Conservation (phyloP, 768 basidiomycete species). For the Auriscalpium microsporum region DNA sequence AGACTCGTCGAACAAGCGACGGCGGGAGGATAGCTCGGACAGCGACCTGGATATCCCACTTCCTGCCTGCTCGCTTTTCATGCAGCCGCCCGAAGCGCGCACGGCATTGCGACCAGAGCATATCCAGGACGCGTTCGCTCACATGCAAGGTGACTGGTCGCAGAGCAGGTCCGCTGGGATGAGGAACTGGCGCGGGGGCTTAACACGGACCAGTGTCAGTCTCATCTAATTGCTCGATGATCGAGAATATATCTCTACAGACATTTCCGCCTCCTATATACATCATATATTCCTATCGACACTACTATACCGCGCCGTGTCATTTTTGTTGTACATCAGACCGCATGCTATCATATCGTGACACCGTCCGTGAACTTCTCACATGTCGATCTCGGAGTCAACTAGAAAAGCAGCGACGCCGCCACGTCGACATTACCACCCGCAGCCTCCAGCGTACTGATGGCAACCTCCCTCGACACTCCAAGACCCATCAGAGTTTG, state of each 20-base stretch:
- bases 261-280: not conserved
- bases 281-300: not conserved
- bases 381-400: not conserved
- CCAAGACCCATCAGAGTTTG: constrained; percentile 68
- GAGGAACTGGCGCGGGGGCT: constrained; percentile 83
- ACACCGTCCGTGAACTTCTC: not conserved
- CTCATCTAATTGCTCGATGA: constrained; percentile 48
- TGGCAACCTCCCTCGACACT: constrained; percentile 66
- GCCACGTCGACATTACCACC: constrained; percentile 85
- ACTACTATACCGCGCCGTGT: too few species aligned
- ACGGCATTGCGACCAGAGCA: constrained; percentile 76
- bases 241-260: too few species aligned
- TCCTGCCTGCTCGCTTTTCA: constrained; percentile 65
- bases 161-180: constrained; percentile 79
- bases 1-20: constrained; percentile 35
- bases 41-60: constrained; percentile 52
- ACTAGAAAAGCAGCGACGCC: constrained; percentile 74
- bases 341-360: not conserved
- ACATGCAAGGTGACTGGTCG: constrained; percentile 84
- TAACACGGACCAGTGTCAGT: constrained; percentile 70
- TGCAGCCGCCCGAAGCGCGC: constrained; percentile 74
- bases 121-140: constrained; percentile 83
- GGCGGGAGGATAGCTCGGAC: constrained; percentile 47
- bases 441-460: constrained; percentile 66
- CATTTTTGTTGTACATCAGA: constrained; percentile 16